Evolutionary conservation across 179 eudicot species (phyloP).

Genomic region (Beta macrorhiza): DNA sequence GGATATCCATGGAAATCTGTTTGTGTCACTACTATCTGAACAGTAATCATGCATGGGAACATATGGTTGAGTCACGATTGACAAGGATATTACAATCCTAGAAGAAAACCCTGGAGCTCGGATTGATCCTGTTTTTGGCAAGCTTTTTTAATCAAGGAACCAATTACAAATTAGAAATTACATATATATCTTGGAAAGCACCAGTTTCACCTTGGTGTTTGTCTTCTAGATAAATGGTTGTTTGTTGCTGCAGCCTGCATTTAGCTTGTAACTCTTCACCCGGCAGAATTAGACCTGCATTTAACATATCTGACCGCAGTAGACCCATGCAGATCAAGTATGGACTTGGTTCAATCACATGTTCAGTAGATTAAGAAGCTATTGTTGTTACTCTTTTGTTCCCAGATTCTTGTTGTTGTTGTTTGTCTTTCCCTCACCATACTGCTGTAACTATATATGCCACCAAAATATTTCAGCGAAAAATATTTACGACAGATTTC

Average conservation of each 20-base stretch:
- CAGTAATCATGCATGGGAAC: background rate
- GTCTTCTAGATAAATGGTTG: background rate
- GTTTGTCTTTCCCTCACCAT: background rate
- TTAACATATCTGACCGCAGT: background rate
- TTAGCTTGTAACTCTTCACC: background rate
- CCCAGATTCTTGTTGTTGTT: background rate
- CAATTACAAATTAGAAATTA: too few species aligned
- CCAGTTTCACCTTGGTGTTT: too few species aligned
- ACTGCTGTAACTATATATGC: background rate
- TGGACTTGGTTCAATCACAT: background rate
- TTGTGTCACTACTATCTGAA: too few species aligned
- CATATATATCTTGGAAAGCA: too few species aligned
- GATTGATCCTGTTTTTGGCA: too few species aligned
- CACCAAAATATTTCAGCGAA: background rate
- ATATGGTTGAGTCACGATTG: background rate
- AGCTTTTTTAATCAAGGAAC: too few species aligned
- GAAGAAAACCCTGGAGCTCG: too few species aligned
- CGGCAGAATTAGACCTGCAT: background rate
- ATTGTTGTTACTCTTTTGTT: background rate
- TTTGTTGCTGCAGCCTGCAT: background rate
- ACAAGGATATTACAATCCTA: too few species aligned
- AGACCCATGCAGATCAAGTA: background rate
- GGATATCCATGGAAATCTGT: too few species aligned
- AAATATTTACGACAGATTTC: background rate
- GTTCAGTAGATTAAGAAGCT: background rate